Evolutionary conservation across 1,284 basidiomycete genomes (phyloP), one percentile per base, ranked within the genome.

Genomic region (Agaricales sp.): DNA sequence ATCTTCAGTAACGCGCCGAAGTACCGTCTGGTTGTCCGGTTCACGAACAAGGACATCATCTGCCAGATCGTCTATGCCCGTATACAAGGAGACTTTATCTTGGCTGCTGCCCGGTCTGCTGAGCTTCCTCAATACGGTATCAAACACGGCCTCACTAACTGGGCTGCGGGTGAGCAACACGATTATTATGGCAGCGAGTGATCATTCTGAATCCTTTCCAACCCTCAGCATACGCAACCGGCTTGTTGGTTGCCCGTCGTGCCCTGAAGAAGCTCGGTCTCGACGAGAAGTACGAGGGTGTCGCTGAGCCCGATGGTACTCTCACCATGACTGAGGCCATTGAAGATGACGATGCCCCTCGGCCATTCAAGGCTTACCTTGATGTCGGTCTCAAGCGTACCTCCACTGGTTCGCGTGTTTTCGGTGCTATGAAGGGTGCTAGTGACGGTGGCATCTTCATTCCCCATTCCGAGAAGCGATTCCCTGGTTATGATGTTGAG

Each of bases 371-470:
- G 75, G 85, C 80, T 63, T 99, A 89, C 80, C 90, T 99, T 61
- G 96, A 99, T 64, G 95, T 97, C 65, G 96, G 96, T 74, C 80
- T 99, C 65, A 93, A 87, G 74, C 91, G 95, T 62, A 99, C 96
- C 49, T 95, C 95, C 51, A 99, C 96, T 46, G 96, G 96, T 67
- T 88, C 92, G 58, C 93, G 96, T 71, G 84, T 99, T 53, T 99
- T 99, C 63, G 96, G 92, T 74, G 96, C 96, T 56, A 82, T 99
- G 79, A 99, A 99, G 80, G 96, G 96, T 68, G 96, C 96, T 37
- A 91, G 87, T 50, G 96, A 99, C 65, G 96, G 96, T 66, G 96
- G 96, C 59, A 84, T 99, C 72, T 96, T 83, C 77, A 89, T 99
- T 59, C 96, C 96, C 58, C 96, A 99, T 77, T 94, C 88, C 60